A percentile compares a stretch with the other conserved stretches of the same genome.
These are phyloP conservation scores for Phytophthora quininea DNA, from an alignment of 352 stramenopile genomes.

Conservation along the genomic window DNA sequence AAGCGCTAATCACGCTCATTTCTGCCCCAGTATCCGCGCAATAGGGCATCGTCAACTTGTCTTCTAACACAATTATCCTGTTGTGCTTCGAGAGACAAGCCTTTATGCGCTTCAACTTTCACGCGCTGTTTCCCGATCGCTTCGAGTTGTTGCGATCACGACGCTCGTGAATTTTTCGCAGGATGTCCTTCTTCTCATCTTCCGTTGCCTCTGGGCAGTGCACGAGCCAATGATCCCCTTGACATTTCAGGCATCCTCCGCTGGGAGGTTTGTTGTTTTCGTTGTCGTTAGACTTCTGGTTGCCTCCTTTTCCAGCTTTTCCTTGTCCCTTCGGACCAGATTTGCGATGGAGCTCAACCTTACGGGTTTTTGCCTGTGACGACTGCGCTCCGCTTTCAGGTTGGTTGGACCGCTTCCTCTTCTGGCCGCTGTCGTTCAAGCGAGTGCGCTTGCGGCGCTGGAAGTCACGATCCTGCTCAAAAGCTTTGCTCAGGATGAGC, in stretches of 20 bases:
- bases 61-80: slow-evolving; percentile 20
- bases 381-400: slow-evolving; percentile 1
- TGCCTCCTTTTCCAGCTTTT: too few relatives aligned
- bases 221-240: slow-evolving; percentile 15
- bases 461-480: slow-evolving; percentile 24
- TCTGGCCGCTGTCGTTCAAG: slow-evolving; percentile 3
- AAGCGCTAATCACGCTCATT: slow-evolving; percentile 24
- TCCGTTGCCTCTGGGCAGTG: slow-evolving; percentile 2
- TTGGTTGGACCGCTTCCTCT: slow-evolving; percentile 3
- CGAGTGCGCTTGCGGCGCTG: slow-evolving; percentile 15
- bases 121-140: neutral
- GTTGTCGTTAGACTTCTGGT: too few relatives aligned
- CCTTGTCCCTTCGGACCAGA: too few relatives aligned
- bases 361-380: too few relatives aligned
- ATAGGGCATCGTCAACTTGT: slow-evolving; percentile 22
- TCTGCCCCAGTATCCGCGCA: slow-evolving; percentile 20
- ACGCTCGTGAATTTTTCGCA: slow-evolving; percentile 7
- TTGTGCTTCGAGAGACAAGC: slow-evolving; percentile 16
- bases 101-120: slow-evolving; percentile 24
- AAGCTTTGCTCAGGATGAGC: slow-evolving; percentile 12
- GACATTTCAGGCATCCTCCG: slow-evolving; percentile 16
- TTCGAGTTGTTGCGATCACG: slow-evolving; percentile 12
- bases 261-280: neutral
- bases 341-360: too few relatives aligned
- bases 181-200: slow-evolving; percentile 20